Evolutionary conservation across 768 basidiomycete species (phyloP), one percentile per base, ranked within the genome.

Genomic region (Roridomyces roridus): DNA sequence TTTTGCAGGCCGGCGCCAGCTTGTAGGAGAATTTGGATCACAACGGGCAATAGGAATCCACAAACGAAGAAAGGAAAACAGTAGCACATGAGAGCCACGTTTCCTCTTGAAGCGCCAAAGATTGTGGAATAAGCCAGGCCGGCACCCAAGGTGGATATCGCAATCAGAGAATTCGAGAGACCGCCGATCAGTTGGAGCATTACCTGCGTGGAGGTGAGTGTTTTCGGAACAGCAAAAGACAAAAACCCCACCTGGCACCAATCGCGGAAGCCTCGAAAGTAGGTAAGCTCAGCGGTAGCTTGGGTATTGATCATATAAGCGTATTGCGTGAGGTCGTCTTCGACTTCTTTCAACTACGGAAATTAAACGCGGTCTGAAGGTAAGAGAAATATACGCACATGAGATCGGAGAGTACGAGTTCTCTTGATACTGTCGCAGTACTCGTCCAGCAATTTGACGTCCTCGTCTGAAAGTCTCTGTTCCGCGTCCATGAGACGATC

Each of bases 21-120:
- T 54, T 43, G 50, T 21, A 67, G 50, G 9, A 59, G 26, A n/a
- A 60, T 12, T 37, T 65, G 59, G 24, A 65, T 42, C 34, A 67
- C 52, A 29, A 60, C 67, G 10, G 69, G 68, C 4, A 69, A 44
- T 17, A 68, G 56, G 40, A 70, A 70, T 24, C 68, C 68, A 14
- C 52, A 54, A 46, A 52, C 60, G 54, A 70, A 70, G 46, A 70
- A 65, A 35, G 66, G 68, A 62, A 70, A 70, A 18, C 57, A 62
- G 50, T 66, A 68, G 47, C 60, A 66, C 68, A 69, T 65, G 20
- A 69, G 61, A 14, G 52, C 63, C 18, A 67, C 49, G 47, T 68
- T 46, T 40, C 68, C 65, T 47, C 68, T 54, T 5, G 56, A 55
- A 23, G 66, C 52, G 28, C 66, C 52, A 45, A 68, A 69, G 21